Evolutionary conservation across 352 stramenopile species (phyloP), one percentile per base, ranked within the genome.

Genomic region (Globisporangium splendens): DNA sequence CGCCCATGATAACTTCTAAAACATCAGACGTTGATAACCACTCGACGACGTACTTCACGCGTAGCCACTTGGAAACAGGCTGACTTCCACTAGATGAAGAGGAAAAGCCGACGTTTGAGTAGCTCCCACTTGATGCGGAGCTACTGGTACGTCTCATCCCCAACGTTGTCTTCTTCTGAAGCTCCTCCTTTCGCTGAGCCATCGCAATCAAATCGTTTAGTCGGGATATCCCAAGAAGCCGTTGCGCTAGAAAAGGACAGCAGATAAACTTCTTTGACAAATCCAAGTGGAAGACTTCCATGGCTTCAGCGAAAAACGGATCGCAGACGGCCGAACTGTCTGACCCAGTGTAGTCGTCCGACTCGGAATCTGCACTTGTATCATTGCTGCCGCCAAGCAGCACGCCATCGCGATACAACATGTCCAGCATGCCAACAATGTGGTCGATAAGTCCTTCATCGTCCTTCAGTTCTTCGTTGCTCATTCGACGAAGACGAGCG

Each of bases 221-320:
- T 4, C 85, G 82, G 17, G 76, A 73, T 44, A 96, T 73, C 17
- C 86, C 84, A 2, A 86, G 64, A 11, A 96, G 65, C 18, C 86
- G 74, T 57, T 93, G 84, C 0, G 72, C 72, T 39, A 96, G 69
- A 53, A 87, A 94, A 17, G 84, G 86, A 47, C 86, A 96, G 58
- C 86, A 94, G 33, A 96, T 83, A 56, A 87, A 88, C 65, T 89
- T 90, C 57, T 93, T 92, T 13, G 84, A 83, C n/a, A 94, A 46
- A 53, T 94, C 79, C 59, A 96, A 73, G 62, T 91, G 78, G 38
- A 93, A 90, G 24, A 92, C 68, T 51, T 96, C 86, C 61, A 91
- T 87, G 4, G 75, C 65, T 56, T 95, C 78, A 17, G 81, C 78
- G 65, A 93, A 90, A 53, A 73, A 56, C 14, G 66, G 59, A 60